Conservation (phyloP, 768 basidiomycete genomes). For the Gloeostereum incarnatum region DNA sequence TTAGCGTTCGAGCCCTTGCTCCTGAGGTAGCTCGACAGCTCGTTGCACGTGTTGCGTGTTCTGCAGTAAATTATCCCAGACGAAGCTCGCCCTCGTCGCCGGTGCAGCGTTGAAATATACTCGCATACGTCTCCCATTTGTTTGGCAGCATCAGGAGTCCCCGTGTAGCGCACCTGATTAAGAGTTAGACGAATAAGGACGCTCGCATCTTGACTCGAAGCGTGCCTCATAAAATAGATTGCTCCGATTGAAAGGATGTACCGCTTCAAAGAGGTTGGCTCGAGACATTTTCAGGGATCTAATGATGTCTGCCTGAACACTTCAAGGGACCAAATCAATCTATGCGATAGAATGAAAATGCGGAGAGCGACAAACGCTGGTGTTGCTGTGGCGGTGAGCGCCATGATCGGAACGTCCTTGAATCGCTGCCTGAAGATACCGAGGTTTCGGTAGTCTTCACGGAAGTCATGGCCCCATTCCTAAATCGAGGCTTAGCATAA, state of each 20-base stretch:
- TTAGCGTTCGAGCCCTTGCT: constrained; percentile 56
- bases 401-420: constrained; percentile 74
- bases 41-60: constrained; percentile 56
- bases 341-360: neutral
- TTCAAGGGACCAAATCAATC: constrained; percentile 16
- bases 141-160: constrained; percentile 35
- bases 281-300: constrained; percentile 50
- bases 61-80: constrained; percentile 78
- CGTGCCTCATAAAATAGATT: constrained; percentile 78
- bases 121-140: constrained; percentile 60
- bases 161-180: constrained; percentile 57
- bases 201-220: neutral
- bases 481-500: constrained; percentile 14
- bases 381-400: constrained; percentile 79
- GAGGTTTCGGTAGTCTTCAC: constrained; percentile 62
- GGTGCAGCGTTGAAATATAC: constrained; percentile 57
- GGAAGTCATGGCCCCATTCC: constrained; percentile 86
- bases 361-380: constrained; percentile 31
- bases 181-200: too few relatives aligned
- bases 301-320: constrained; percentile 71
- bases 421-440: constrained; percentile 63
- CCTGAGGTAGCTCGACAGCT: constrained; percentile 53
- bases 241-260: constrained; percentile 73
- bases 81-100: constrained; percentile 46
- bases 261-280: constrained; percentile 46